Evolutionary conservation across 257 asterid species (phyloP), one percentile per base, ranked within the genome.

Genomic region (Orobanche coerulescens): DNA sequence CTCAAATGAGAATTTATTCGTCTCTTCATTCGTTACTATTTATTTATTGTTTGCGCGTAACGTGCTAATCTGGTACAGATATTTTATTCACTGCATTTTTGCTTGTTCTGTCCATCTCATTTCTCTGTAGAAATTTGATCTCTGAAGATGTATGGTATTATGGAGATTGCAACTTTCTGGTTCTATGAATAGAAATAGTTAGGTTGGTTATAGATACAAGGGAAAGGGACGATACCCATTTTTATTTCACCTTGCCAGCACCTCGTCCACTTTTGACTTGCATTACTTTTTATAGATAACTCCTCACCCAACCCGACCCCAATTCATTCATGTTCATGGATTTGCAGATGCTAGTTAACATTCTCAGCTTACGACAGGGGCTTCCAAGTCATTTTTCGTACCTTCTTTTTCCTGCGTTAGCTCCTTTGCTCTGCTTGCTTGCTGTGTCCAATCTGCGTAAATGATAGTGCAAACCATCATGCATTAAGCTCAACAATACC

Each of bases 361-460:
- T 31, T 47, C 49, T 81, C 76, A 75, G 59, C 61, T 58, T 25
- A 70, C 62, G 54, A 81, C 73, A 70, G 74, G 64, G 25, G 75
- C 63, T 68, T 77, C 87, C 52, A 67, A 26, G 52, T 70, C 71
- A 62, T 54, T 50, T 26, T 52, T 57, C 26, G 15, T 7, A 53
- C 53, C 68, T 61, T 75, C 74, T 30, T 62, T 75, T 44, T 52
- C 76, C 67, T 53, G 79, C 58, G 72, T 73, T 31, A 81, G 77
- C 56, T 47, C 73, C 66, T 68, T 68, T 11, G 82, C 82, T 64
- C 82, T 78, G 65, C 59, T 65, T 4, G 82, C 87, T 64, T 81
- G 72, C 24, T 75, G 66, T 31, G 63, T 37, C 84, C 87, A 78
- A n/a, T 81, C 81, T 57, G 84, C 78, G 67, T 70, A 54, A 51